These are phyloP conservation scores for Clavispora carvajalis DNA, from an alignment of 805 yeast species.

Conservation along the genomic window DNA sequence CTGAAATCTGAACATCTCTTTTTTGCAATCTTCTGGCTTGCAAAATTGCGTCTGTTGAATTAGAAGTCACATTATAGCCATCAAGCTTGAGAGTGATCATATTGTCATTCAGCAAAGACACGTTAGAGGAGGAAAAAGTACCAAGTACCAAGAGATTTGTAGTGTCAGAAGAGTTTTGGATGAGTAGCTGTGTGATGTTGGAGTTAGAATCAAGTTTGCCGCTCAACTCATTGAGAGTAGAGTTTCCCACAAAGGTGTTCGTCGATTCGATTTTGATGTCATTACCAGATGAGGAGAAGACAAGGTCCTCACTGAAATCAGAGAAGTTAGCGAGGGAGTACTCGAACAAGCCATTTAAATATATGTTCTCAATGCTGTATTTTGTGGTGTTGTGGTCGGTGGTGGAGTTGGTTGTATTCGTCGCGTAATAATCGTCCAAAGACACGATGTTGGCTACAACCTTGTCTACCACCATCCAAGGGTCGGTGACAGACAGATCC, in stretches of 20 bases:
- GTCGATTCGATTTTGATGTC: conserved; percentile 23
- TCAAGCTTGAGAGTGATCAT: conserved; percentile 23
- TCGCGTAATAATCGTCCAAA: conserved; percentile 36
- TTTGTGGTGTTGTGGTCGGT: conserved; percentile 13
- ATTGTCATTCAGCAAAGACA: conserved; percentile 22
- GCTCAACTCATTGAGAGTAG: conserved; percentile 34
- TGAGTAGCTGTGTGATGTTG: conserved; percentile 25
- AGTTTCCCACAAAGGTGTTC: conserved; percentile 37
- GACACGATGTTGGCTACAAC: conserved; percentile 46
- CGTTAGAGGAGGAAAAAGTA: conserved; percentile 32
- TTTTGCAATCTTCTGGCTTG: conserved; percentile 9
- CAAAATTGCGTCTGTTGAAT: conserved; percentile 19
- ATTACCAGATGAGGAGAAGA: conserved; percentile 15
- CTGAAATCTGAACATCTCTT: conserved; percentile 18
- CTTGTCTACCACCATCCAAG: conserved; percentile 69
- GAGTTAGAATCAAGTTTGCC: conserved; percentile 27
- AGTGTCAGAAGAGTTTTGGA: conserved; percentile 15
- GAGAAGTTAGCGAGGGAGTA: conserved; percentile 65
- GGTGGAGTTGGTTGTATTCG: conserved; percentile 10
- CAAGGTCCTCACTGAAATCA: conserved; percentile 25
- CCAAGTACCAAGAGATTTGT: conserved; percentile 43
- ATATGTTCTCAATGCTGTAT: conserved; percentile 20
- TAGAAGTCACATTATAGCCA: conserved; percentile 28
- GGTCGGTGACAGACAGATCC: conserved; percentile 13
- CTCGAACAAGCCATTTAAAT: conserved; percentile 77